Conservation (phyloP, 805 yeast species). For the Schizosaccharomyces cryophilus region DNA sequence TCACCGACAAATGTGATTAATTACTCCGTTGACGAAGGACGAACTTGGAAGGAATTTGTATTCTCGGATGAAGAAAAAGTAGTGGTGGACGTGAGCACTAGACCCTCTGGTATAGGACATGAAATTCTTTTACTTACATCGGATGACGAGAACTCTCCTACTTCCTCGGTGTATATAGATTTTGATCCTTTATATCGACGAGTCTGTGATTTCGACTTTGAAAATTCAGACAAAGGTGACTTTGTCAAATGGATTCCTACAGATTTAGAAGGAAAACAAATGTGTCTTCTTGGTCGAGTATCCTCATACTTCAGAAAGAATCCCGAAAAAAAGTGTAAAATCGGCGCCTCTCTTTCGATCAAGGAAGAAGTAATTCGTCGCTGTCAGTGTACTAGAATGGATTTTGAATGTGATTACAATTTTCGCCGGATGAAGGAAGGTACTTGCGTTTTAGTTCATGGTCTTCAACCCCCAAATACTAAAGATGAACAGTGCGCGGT, state of each 20-base stretch:
- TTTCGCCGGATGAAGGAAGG: conserved; percentile 48
- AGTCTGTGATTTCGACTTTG: conserved; percentile 29
- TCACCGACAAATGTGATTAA: conserved; percentile 32
- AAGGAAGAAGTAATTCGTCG: conserved; percentile 35
- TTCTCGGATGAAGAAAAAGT: conserved; percentile 29
- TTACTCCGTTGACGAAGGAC: conserved; percentile 62
- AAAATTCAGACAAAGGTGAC: conserved; percentile 25
- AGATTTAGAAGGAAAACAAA: conserved; percentile 18
- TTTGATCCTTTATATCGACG: conserved; percentile 27
- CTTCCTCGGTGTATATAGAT: conserved; percentile 30
- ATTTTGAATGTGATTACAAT: conserved; percentile 86
- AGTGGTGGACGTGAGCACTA: conserved; percentile 59
- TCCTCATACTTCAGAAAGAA: conserved; percentile 33
- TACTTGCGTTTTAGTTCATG: conserved; percentile 63
- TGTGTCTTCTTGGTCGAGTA: conserved; percentile 52
- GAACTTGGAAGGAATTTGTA: conserved; percentile 40
- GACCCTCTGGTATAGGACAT: conserved; percentile 73
- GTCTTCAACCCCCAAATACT: conserved; percentile 36
- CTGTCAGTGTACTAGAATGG: conserved; percentile 68
- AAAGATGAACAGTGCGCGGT: conserved; percentile 33
- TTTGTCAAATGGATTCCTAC: conserved; percentile 40
- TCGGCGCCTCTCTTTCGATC: conserved; percentile 30
- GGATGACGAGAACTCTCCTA: conserved; percentile 7
- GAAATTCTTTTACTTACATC: conserved; percentile 43
- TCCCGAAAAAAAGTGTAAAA: conserved; percentile 39